Evolutionary conservation across 192 early-diverging fungal species (phyloP).

Genomic region (Gaertneriomyces semiglobifer): DNA sequence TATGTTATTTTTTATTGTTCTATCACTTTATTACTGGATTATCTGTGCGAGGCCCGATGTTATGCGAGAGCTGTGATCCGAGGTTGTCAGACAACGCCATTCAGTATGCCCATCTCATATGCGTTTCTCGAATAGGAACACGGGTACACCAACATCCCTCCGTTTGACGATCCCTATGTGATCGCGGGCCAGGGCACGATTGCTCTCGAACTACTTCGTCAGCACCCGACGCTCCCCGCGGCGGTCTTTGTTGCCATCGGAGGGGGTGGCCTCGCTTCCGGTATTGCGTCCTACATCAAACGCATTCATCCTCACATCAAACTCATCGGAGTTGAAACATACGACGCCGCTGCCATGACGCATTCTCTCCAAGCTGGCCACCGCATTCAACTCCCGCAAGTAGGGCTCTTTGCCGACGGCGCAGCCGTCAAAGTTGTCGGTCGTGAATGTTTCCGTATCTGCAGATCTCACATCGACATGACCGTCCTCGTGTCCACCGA

Average conservation of each 20-base stretch:
- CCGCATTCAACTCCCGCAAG: conserved; percentile 36
- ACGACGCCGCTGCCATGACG: conserved; percentile 43
- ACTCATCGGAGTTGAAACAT: conserved; percentile 51
- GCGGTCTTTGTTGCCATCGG: conserved; percentile 53
- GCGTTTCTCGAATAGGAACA: not conserved
- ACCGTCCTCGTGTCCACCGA: conserved; percentile 49
- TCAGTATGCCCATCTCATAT: too few relatives aligned
- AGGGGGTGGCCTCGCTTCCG: conserved; percentile 52
- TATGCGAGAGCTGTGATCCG: not conserved
- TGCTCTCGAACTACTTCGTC: conserved; percentile 50
- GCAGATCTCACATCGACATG: conserved; percentile 37
- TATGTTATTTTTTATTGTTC: conserved; percentile 33
- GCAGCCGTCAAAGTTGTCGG: conserved; percentile 49
- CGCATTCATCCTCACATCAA: conserved; percentile 46
- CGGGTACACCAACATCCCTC: not conserved
- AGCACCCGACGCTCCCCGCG: conserved; percentile 40
- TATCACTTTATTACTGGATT: not conserved
- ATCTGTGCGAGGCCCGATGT: not conserved
- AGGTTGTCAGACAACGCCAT: not conserved
- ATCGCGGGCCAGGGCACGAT: conserved; percentile 58
- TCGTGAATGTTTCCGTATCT: conserved; percentile 36
- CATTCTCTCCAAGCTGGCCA: conserved; percentile 41
- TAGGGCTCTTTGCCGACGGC: conserved; percentile 53
- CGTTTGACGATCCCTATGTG: conserved; percentile 33
- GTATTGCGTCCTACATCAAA: conserved; percentile 48